Evolutionary conservation across 192 early-diverging fungal species (phyloP).

Genomic region (Umbelopsis sp.): DNA sequence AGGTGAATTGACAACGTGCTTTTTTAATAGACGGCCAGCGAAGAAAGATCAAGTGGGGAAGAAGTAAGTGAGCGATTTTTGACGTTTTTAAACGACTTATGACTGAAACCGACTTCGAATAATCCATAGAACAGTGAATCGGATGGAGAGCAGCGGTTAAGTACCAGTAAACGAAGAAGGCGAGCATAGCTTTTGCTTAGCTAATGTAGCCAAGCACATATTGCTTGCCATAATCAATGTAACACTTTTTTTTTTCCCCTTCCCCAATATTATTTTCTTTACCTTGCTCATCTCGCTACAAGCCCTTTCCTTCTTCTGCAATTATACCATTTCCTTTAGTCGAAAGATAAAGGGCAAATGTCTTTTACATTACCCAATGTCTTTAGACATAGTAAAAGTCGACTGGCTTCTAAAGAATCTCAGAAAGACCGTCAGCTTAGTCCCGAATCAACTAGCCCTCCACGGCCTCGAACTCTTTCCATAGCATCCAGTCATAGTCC

Average conservation of each 20-base stretch:
- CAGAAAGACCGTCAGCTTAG: constrained; percentile 1
- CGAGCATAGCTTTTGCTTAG: background rate
- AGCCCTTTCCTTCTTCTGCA: background rate
- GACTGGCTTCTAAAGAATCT: background rate
- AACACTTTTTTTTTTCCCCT: background rate
- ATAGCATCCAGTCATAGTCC: constrained; percentile 13
- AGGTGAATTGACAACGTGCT: constrained; percentile 17
- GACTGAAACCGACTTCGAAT: too few species aligned
- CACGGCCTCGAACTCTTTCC: constrained; percentile 21
- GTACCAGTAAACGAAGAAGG: background rate
- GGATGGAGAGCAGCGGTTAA: background rate
- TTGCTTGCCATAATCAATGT: background rate
- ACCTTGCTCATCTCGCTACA: background rate
- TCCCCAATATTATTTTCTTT: too few species aligned
- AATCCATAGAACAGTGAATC: background rate
- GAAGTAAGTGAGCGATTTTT: background rate
- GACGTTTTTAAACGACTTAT: background rate
- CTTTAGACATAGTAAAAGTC: constrained; percentile 9
- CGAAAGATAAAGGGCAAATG: background rate
- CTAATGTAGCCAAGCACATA: background rate
- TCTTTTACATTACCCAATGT: constrained; percentile 21
- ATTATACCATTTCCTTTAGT: background rate
- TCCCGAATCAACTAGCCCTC: constrained; percentile 21
- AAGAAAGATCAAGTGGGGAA: background rate
- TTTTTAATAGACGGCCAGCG: constrained; percentile 6